Conservation (phyloP, 2,329 filamentous ascomycete genomes). For the Fusarium sterilihyphosum region DNA sequence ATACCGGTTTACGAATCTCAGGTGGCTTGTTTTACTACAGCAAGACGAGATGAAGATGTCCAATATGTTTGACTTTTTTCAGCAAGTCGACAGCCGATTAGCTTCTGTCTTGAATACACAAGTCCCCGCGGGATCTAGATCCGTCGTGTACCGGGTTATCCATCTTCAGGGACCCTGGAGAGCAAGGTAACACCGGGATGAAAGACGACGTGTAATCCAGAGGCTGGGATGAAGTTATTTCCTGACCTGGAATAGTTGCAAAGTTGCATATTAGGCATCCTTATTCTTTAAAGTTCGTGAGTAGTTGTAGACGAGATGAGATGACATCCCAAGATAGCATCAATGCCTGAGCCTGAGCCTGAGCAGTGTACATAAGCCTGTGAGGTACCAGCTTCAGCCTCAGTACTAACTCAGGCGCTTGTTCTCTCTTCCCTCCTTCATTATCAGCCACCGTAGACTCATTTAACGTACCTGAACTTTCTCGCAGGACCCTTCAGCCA, state of each 20-base stretch:
- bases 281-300: constrained; percentile 4
- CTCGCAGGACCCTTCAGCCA: neutral
- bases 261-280: neutral
- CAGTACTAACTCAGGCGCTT: neutral
- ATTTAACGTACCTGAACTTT: constrained; percentile 16
- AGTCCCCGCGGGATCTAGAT: constrained; percentile 22
- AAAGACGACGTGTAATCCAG: constrained; percentile 3
- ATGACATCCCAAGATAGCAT: constrained; percentile 32
- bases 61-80: constrained; percentile 26
- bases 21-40: constrained; percentile 4
- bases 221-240: constrained; percentile 1
- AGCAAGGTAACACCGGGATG: neutral
- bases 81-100: constrained; percentile 5
- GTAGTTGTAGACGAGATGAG: constrained; percentile 25
- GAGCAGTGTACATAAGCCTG: too few relatives aligned
- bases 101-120: constrained; percentile 6
- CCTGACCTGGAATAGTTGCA: neutral
- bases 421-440: constrained; percentile 9
- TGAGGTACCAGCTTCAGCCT: neutral
- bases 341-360: constrained; percentile 1
- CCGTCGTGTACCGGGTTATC: constrained; percentile 2
- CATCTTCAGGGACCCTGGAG: constrained; percentile 3
- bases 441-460: constrained; percentile 6
- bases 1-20: constrained; percentile 7
- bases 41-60: constrained; percentile 22